Percentiles rank a stretch among this genome's conserved stretches.
Evolutionary conservation across 805 yeast genomes (phyloP).

Genomic region (Kockiozyma suomiensis): DNA sequence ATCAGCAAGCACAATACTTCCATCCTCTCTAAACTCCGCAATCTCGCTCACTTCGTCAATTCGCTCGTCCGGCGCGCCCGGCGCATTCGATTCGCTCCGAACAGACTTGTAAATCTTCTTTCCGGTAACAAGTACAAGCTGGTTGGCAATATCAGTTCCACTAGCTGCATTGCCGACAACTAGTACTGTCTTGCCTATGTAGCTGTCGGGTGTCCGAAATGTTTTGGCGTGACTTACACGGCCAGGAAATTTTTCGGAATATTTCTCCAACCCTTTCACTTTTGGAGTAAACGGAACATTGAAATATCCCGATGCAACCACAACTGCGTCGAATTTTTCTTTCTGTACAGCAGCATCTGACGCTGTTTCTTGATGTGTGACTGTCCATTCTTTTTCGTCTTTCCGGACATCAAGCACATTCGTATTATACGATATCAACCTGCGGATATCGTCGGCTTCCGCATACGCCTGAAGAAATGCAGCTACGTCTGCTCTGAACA

Average conservation of each 20-base stretch:
- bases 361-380: slow-evolving; percentile 39
- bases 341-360: slow-evolving; percentile 1
- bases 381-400: slow-evolving; percentile 48
- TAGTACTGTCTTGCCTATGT: slow-evolving; percentile 51
- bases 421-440: slow-evolving; percentile 50
- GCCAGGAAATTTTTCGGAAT: slow-evolving; percentile 50
- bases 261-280: slow-evolving; percentile 55
- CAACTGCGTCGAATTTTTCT: slow-evolving; percentile 58
- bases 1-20: slow-evolving; percentile 51
- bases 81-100: slow-evolving; percentile 45
- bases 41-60: slow-evolving; percentile 52
- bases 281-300: slow-evolving; percentile 64
- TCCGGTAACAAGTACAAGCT: slow-evolving; percentile 52
- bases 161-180: slow-evolving; percentile 79
- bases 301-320: slow-evolving; percentile 66
- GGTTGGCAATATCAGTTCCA: slow-evolving; percentile 72
- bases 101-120: slow-evolving; percentile 52
- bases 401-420: slow-evolving; percentile 51
- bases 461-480: slow-evolving; percentile 63
- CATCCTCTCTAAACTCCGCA: slow-evolving; percentile 45
- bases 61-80: slow-evolving; percentile 37
- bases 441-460: slow-evolving; percentile 44
- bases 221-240: slow-evolving; percentile 60
- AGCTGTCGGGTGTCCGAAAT: slow-evolving; percentile 54
- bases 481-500: slow-evolving; percentile 62